Evolutionary conservation across 2,329 filamentous ascomycete species (phyloP).

Genomic region (Sporothrix mexicana): DNA sequence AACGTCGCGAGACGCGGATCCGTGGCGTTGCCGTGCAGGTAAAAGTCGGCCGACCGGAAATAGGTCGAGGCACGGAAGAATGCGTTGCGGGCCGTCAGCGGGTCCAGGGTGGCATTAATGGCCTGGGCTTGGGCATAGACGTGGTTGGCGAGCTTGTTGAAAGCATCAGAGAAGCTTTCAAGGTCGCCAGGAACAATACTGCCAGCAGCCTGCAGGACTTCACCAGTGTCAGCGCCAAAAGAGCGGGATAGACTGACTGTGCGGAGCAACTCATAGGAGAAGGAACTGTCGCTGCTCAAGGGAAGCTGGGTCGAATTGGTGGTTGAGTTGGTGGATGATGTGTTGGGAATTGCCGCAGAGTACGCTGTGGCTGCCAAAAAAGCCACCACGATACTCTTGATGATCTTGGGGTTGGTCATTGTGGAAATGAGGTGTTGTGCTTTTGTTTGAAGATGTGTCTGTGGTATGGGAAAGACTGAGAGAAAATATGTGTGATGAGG

Average conservation of each 20-base stretch:
- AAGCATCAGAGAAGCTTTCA: conserved; percentile 40
- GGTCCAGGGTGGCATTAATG: conserved; percentile 37
- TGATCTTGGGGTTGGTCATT: neutral
- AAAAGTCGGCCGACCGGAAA: conserved; percentile 48
- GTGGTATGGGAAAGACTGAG: neutral
- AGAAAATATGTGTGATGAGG: neutral
- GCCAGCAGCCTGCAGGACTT: conserved; percentile 42
- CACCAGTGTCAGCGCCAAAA: conserved; percentile 41
- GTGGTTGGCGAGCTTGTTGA: conserved; percentile 39
- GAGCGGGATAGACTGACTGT: conserved; percentile 38
- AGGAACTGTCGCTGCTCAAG: conserved; percentile 39
- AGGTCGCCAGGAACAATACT: conserved; percentile 41
- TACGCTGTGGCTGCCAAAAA: neutral
- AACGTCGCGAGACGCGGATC: conserved; percentile 45
- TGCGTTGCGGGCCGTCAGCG: conserved; percentile 42
- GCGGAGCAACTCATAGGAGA: conserved; percentile 42
- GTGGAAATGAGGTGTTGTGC: neutral
- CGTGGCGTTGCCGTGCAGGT: conserved; percentile 45
- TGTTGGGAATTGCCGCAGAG: neutral
- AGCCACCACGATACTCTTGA: neutral
- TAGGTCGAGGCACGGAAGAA: conserved; percentile 47
- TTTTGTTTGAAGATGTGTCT: neutral
- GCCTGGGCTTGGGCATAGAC: conserved; percentile 36
- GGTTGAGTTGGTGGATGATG: neutral
- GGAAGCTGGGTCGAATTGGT: conserved; percentile 37